Conservation (phyloP, 2,329 filamentous ascomycete genomes). For the Ceratocystis ficicola region DNA sequence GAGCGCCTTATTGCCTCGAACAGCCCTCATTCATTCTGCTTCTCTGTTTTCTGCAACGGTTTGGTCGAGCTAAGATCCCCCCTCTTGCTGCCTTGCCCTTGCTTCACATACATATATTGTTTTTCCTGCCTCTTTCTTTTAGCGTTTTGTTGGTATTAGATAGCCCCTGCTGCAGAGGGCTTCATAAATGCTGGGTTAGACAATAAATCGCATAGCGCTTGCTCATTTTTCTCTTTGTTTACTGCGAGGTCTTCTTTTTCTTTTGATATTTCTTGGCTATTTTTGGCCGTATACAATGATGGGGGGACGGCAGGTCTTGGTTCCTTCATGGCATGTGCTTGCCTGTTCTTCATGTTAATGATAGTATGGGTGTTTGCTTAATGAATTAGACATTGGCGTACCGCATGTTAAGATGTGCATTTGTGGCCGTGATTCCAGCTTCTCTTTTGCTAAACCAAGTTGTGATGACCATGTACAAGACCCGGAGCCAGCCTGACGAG, state of each 20-base stretch:
- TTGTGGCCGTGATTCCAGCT: no score
- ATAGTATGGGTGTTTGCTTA: no score
- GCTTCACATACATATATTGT: background rate
- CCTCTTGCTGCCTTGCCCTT: background rate
- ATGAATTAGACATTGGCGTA: no score
- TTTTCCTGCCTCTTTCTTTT: background rate
- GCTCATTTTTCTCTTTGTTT: background rate
- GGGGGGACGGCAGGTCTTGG: no score
- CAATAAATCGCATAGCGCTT: background rate
- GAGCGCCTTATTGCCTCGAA: no score
- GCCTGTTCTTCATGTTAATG: no score
- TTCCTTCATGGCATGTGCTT: no score
- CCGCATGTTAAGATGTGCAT: no score
- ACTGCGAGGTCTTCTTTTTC: background rate
- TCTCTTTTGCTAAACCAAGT: no score
- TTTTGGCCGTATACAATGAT: background rate
- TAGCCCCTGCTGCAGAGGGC: background rate
- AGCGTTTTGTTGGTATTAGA: conserved; percentile 27
- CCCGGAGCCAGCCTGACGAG: no score
- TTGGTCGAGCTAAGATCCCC: background rate
- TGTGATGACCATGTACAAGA: no score
- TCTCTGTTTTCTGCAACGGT: background rate
- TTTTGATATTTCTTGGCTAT: background rate
- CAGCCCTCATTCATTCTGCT: background rate
- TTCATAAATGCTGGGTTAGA: background rate